Percentiles rank a stretch among this genome's conserved stretches.
phyloP scores from a whole-genome alignment of 1,139 yeast genomes.

The Meyerozyma carpophila region DNA sequence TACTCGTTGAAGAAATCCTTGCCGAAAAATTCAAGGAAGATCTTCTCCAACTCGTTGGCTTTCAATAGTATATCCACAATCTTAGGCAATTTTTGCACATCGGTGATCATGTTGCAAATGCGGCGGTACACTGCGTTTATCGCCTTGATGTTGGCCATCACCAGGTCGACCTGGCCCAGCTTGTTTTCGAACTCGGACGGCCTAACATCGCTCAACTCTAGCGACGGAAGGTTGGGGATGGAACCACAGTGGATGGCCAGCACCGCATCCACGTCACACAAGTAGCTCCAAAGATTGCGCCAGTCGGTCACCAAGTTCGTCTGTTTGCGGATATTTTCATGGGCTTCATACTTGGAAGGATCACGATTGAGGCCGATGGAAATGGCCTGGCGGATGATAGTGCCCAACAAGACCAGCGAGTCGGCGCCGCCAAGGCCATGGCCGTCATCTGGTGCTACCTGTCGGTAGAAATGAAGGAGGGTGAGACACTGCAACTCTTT shows the following conservation, averaged over 20 bases:
- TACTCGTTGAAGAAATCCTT: conserved; percentile 39
- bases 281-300: conserved; percentile 36
- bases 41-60: conserved; percentile 33
- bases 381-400: conserved; percentile 34
- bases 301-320: conserved; percentile 26
- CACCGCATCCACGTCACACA: conserved; percentile 27
- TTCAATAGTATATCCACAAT: conserved; percentile 33
- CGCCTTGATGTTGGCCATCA: conserved; percentile 10
- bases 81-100: conserved; percentile 27
- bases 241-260: conserved; percentile 33
- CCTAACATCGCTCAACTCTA: conserved; percentile 31
- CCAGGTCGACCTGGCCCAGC: conserved; percentile 15
- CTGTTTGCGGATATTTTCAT: conserved; percentile 25
- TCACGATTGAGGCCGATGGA: conserved; percentile 43
- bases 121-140: conserved; percentile 27
- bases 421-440: conserved; percentile 42
- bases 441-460: conserved; percentile 38
- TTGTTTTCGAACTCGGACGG: conserved; percentile 17
- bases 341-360: conserved; percentile 29
- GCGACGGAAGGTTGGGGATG: conserved; percentile 20
- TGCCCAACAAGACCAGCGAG: conserved; percentile 35
- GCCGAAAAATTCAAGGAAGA: conserved; percentile 36
- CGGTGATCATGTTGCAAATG: conserved; percentile 24
- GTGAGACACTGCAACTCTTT: conserved; percentile 18
- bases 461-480: conserved; percentile 31